These are phyloP conservation scores for Fragaria vesca DNA, from an alignment of 306 rosid genomes.

Conservation along the genomic window DNA sequence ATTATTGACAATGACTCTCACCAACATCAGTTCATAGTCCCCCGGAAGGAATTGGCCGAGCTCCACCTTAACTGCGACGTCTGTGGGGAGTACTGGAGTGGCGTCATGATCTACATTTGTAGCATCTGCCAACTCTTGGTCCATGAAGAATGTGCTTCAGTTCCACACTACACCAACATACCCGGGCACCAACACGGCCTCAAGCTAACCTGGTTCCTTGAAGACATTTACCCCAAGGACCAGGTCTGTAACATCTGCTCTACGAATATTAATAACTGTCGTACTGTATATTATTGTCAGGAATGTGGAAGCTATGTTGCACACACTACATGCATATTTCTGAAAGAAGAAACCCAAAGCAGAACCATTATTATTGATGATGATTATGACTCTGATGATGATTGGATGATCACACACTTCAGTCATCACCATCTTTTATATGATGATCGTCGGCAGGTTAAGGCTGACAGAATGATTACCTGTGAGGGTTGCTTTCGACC, in stretches of 20 bases:
- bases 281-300: background rate
- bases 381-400: background rate
- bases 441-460: background rate
- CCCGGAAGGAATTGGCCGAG: too few relatives aligned
- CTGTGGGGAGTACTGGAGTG: background rate
- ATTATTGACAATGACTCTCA: background rate
- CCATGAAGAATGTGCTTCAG: too few relatives aligned
- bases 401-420: background rate
- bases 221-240: too few relatives aligned
- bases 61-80: background rate
- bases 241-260: too few relatives aligned
- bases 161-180: too few relatives aligned
- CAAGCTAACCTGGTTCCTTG: too few relatives aligned
- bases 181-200: too few relatives aligned
- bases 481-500: slow-evolving; percentile 3
- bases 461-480: background rate
- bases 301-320: background rate
- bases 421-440: background rate
- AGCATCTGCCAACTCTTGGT: too few relatives aligned
- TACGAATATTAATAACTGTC: background rate
- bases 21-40: background rate
- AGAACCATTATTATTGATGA: background rate
- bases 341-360: too few relatives aligned
- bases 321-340: background rate
- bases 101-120: too few relatives aligned